phyloP scores from a whole-genome alignment of 371 early-diverging fungal species.

The Syncephalastrum sp. region DNA sequence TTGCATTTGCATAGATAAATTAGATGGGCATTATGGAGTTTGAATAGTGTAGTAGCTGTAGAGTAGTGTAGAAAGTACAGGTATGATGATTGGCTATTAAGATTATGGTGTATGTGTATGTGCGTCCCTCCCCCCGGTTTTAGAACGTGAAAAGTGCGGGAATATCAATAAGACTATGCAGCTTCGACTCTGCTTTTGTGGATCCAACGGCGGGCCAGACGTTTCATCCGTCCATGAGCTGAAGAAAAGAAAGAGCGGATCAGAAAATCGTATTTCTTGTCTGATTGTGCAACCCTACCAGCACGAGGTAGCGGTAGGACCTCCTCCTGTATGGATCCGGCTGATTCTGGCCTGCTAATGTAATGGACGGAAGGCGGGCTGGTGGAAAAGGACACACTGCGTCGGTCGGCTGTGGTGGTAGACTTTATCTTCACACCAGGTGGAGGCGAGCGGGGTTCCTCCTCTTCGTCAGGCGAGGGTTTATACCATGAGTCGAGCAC shows the following conservation, averaged over 20 bases:
- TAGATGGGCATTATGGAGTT: too few relatives aligned
- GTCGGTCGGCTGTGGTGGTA: constrained; percentile 8
- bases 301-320: constrained; percentile 2
- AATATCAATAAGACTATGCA: too few relatives aligned
- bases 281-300: constrained; percentile 5
- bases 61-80: too few relatives aligned
- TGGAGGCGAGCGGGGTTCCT: constrained; percentile 1
- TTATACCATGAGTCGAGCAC: constrained; percentile 37
- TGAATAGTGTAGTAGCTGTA: too few relatives aligned
- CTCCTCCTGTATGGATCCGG: neutral
- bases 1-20: too few relatives aligned
- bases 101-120: too few relatives aligned
- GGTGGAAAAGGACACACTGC: constrained; percentile 33
- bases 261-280: constrained; percentile 6
- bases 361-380: constrained; percentile 34
- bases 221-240: constrained; percentile 9
- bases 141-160: too few relatives aligned
- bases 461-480: constrained; percentile 3
- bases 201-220: constrained; percentile 8
- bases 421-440: constrained; percentile 1
- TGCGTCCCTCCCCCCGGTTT: too few relatives aligned
- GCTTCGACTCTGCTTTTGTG: neutral
- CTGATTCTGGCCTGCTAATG: constrained; percentile 1
- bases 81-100: too few relatives aligned
- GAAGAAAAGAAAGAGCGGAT: constrained; percentile 3